phyloP scores from a whole-genome alignment of 495 filamentous ascomycete genomes.

The Podospora sp. region DNA sequence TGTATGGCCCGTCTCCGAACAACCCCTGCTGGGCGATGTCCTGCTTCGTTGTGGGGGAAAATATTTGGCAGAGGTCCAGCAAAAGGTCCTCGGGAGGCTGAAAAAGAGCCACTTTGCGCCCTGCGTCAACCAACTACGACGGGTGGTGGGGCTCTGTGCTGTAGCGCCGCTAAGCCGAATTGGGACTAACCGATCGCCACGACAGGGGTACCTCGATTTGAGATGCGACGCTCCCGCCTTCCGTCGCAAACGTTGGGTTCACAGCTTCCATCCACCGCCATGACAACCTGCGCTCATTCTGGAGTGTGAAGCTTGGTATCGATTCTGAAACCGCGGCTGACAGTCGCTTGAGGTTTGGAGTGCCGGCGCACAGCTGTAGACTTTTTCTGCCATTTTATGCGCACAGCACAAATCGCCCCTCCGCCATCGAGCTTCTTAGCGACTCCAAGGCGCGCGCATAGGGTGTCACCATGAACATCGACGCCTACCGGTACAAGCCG shows the following conservation, averaged over 20 bases:
- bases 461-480: slow-evolving; percentile 30
- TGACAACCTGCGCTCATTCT: neutral
- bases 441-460: neutral
- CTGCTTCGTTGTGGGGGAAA: slow-evolving; percentile 8
- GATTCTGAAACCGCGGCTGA: neutral
- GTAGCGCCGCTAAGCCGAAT: neutral
- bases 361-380: neutral
- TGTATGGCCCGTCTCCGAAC: neutral
- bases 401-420: neutral
- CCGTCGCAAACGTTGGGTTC: neutral
- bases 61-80: neutral
- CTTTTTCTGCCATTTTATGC: neutral
- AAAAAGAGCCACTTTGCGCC: neutral
- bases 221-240: neutral
- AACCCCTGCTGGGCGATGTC: slow-evolving; percentile 9
- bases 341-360: neutral
- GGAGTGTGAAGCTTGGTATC: neutral
- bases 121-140: no score
- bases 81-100: neutral
- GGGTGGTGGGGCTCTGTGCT: neutral
- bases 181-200: neutral
- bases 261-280: neutral
- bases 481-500: slow-evolving; percentile 38
- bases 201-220: slow-evolving; percentile 2
- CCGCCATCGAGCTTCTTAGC: neutral